Base-by-base conservation (phyloP, 768 basidiomycete genomes). In the Crassisporium funariophilum region DNA sequence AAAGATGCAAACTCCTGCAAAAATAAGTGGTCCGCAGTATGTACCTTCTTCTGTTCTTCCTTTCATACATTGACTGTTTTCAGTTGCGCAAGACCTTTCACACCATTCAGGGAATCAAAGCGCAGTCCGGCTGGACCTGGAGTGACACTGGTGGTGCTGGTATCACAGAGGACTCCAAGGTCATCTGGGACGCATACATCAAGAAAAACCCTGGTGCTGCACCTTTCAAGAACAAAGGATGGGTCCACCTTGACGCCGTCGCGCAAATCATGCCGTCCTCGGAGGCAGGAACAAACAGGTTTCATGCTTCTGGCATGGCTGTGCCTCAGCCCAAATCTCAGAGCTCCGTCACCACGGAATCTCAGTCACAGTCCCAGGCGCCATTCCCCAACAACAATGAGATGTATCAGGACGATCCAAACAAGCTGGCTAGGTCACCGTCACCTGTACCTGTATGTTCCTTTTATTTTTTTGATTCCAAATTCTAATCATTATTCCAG, bases 141-240 rank as follows among this genome's bases (percentile, higher is more conserved):
- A 20, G 45, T 24, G 44, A 45, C 21, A 43, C 37, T 6, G 20
- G 20, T 4, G 49, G 53, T 21, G 45, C 53, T 5, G 42, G 41
- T n/a, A 54, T 54, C 39, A 47, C 31, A 11, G 20, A 45, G 15
- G 41, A 7, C 27, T 7, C 27, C 7, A 13, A 7, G 8, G 7
- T 13, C 13, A 7, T 24, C 15, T 39, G 22, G 19, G 46, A 47
- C 13, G 27, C 16, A 35, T 49, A 49, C 25, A 20, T 42, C 13
- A 21, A 29, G 31, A 49, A 42, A 21, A 31, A 49, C 34, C 41
- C 34, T 40, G 41, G 43, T 17, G 47, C 47, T 8, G 43, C 35
- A 41, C 41, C 41, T 19, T 49, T 49, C 47, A 35, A 43, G 41
- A 42, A 42, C 35, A 41, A 44, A 15, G 47, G 34, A 4, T 57